Conservation (phyloP, 2,329 filamentous ascomycete genomes). For the Helotiales sp. region DNA sequence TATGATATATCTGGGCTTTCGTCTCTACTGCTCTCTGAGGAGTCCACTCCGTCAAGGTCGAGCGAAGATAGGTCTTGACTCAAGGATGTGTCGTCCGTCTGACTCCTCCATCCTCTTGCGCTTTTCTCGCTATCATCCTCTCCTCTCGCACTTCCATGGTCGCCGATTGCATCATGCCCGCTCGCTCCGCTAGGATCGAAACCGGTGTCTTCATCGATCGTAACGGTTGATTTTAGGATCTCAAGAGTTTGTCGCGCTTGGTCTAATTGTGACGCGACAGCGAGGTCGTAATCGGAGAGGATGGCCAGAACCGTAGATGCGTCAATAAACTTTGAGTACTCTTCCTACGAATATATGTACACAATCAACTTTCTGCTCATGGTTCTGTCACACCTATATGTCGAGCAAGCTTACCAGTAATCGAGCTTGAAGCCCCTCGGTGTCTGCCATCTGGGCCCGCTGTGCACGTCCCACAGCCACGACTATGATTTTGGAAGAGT, state of each 20-base stretch:
- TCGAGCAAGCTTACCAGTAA: slow-evolving; percentile 14
- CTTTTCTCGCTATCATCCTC: slow-evolving; percentile 27
- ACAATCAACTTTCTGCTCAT: not conserved
- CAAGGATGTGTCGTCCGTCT: slow-evolving; percentile 33
- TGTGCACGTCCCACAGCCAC: not conserved
- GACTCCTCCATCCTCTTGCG: slow-evolving; percentile 25
- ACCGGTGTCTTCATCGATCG: slow-evolving; percentile 67
- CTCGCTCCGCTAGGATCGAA: slow-evolving; percentile 79
- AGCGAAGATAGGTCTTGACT: slow-evolving; percentile 26
- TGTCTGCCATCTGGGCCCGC: not conserved
- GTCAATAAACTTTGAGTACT: slow-evolving; percentile 75
- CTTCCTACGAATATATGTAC: slow-evolving; percentile 42
- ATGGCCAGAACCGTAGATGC: slow-evolving; percentile 77
- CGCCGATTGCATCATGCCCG: slow-evolving; percentile 36
- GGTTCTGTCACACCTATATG: not conserved
- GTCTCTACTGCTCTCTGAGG: slow-evolving; percentile 46
- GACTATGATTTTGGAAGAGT: not conserved
- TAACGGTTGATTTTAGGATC: slow-evolving; percentile 63
- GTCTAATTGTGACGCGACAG: slow-evolving; percentile 49
- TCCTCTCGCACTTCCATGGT: slow-evolving; percentile 10
- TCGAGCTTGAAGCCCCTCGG: slow-evolving; percentile 12
- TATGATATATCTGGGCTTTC: slow-evolving; percentile 34
- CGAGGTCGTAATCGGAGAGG: slow-evolving; percentile 69
- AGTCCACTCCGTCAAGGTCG: slow-evolving; percentile 29
- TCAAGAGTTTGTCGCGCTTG: slow-evolving; percentile 61